Percentiles rank a stretch among this genome's conserved stretches.
Conservation (phyloP, 2,329 filamentous ascomycete species). For the Fusarium cyanostomum region DNA sequence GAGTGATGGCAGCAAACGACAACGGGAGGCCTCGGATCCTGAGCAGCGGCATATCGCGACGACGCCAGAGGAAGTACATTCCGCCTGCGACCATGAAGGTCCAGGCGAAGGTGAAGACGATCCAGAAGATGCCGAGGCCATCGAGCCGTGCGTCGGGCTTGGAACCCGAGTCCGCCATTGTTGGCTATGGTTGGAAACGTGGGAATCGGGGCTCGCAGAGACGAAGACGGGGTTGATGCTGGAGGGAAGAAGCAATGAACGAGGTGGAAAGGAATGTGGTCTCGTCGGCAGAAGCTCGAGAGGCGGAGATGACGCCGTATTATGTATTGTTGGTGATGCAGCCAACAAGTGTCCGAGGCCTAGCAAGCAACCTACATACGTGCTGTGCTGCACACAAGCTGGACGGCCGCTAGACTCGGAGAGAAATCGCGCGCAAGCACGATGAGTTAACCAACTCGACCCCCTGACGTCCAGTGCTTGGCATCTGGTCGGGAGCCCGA, state of each 20-base stretch:
- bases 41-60: conserved; percentile 53
- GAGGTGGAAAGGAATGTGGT: conserved; percentile 37
- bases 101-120: conserved; percentile 51
- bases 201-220: background rate
- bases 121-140: conserved; percentile 54
- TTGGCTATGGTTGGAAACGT: background rate
- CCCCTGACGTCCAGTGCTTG: no score
- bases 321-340: conserved; percentile 20
- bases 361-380: no score
- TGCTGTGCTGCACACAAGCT: no score
- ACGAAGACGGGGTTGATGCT: background rate
- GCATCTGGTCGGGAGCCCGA: background rate
- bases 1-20: conserved; percentile 52
- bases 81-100: conserved; percentile 51
- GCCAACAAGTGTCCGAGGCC: conserved; percentile 7
- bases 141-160: conserved; percentile 48
- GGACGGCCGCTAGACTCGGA: no score
- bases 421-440: no score
- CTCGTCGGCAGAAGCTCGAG: conserved; percentile 4
- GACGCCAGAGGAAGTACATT: conserved; percentile 53
- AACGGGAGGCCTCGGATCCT: conserved; percentile 53
- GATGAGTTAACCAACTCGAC: no score
- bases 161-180: conserved; percentile 33
- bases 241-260: conserved; percentile 24
- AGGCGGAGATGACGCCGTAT: conserved; percentile 27